Conservation (phyloP, 345 rosid species). For the Pelargonium nanum region DNA sequence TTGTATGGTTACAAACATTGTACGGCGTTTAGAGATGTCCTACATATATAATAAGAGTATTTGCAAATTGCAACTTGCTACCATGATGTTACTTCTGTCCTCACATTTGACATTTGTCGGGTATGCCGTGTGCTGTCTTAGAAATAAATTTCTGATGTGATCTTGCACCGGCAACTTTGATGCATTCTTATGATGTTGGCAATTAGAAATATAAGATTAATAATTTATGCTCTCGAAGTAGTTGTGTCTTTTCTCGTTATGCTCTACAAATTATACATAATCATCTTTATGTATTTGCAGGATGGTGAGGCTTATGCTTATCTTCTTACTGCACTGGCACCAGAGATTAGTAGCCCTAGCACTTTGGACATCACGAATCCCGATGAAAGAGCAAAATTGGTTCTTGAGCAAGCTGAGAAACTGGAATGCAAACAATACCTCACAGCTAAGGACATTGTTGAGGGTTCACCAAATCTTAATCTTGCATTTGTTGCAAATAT, state of each 20-base stretch:
- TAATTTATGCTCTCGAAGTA: background rate
- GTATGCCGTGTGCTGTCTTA: too few species aligned
- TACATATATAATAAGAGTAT: background rate
- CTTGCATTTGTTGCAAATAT: conserved; percentile 95
- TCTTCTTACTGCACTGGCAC: conserved; percentile 88
- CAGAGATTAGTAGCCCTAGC: conserved; percentile 51
- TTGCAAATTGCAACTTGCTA: background rate
- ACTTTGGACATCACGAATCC: conserved; percentile 53
- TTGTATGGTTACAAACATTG: background rate
- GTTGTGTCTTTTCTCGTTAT: conserved; percentile 7
- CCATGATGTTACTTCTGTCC: background rate
- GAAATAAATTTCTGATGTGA: background rate
- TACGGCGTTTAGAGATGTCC: background rate
- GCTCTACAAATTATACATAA: too few species aligned
- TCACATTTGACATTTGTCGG: too few species aligned
- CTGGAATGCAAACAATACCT: conserved; percentile 83
- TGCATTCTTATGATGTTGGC: background rate
- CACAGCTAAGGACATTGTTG: conserved; percentile 83
- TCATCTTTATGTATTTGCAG: conserved; percentile 34
- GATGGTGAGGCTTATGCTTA: conserved; percentile 96
- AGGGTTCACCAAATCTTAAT: conserved; percentile 94
- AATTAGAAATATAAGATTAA: background rate
- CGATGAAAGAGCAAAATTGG: conserved; percentile 61
- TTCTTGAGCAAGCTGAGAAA: conserved; percentile 91
- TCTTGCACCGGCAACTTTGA: background rate